phyloP scores from a whole-genome alignment of 1,284 basidiomycete genomes.

The Ceratobasidium sp. region DNA sequence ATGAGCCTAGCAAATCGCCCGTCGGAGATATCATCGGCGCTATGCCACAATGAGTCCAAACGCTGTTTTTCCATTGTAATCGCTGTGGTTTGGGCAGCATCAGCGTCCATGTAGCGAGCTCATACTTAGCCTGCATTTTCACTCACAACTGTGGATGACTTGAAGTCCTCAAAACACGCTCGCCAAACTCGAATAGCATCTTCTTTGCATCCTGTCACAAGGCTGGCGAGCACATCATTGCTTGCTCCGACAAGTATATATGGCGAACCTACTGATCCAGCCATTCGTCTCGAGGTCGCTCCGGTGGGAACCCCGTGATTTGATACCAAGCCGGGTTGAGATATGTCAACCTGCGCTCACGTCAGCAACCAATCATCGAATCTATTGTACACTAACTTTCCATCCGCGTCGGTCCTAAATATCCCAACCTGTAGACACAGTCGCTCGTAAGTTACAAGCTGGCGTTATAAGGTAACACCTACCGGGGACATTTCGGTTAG shows the following conservation, averaged over 20 bases:
- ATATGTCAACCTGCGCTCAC: background rate
- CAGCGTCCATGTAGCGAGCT: slow-evolving; percentile 35
- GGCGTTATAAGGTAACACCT: background rate
- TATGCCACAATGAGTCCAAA: background rate
- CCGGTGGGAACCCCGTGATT: background rate
- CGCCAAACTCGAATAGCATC: slow-evolving; percentile 27
- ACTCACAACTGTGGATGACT: background rate
- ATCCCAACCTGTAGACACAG: background rate
- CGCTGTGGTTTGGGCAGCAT: background rate
- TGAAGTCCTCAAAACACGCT: slow-evolving; percentile 39
- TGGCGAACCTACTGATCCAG: background rate
- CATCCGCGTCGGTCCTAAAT: background rate
- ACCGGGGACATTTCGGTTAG: slow-evolving; percentile 1
- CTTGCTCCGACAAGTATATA: background rate
- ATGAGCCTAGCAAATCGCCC: background rate
- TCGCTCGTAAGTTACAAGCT: background rate
- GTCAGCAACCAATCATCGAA: background rate
- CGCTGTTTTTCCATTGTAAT: background rate
- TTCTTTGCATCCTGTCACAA: background rate
- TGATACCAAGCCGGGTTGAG: slow-evolving; percentile 1
- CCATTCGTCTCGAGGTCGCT: background rate
- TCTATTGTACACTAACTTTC: background rate
- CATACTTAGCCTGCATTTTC: background rate
- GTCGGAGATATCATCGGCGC: slow-evolving; percentile 7
- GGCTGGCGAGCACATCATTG: background rate